Percentiles rank a stretch among this genome's conserved stretches.
Conservation (phyloP, 192 early-diverging fungal genomes). For the Mortierella antarctica region DNA sequence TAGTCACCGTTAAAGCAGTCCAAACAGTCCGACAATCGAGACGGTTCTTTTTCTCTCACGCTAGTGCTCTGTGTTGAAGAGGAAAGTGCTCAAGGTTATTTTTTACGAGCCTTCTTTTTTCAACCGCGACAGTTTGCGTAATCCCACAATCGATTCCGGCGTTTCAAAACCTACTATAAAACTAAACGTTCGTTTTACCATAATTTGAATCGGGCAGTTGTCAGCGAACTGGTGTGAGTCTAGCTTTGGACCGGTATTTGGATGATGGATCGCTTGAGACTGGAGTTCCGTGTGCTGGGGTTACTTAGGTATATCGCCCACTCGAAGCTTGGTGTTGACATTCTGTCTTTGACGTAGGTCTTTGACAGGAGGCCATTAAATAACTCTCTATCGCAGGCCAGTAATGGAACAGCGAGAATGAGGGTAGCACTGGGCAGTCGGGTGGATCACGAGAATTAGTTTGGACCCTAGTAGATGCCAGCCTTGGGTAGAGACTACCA, state of each 20-base stretch:
- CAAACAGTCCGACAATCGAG: no score
- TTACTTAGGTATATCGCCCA: constrained; percentile 55
- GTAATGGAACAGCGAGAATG: constrained; percentile 54
- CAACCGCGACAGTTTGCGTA: no score
- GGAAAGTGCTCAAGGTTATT: no score
- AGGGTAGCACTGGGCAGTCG: constrained; percentile 54
- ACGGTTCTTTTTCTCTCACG: no score
- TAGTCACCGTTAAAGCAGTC: no score
- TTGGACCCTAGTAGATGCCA: constrained; percentile 51
- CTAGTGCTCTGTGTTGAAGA: no score
- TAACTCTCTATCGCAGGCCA: constrained; percentile 52
- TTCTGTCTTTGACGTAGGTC: constrained; percentile 42
- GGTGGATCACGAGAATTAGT: constrained; percentile 54
- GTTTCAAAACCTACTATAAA: no score
- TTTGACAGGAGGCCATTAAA: constrained; percentile 48
- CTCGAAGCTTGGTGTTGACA: constrained; percentile 53
- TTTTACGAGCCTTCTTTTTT: no score
- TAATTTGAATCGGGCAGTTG: constrained; percentile 41
- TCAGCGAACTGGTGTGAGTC: constrained; percentile 43
- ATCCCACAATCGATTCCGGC: no score
- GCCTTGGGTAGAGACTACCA: constrained; percentile 51
- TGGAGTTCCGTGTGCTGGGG: constrained; percentile 36
- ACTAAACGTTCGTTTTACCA: no score
- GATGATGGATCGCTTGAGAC: constrained; percentile 45
- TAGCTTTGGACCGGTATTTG: constrained; percentile 46